Evolutionary conservation across 345 rosid species (phyloP).

Genomic region (Camelina hispida): DNA sequence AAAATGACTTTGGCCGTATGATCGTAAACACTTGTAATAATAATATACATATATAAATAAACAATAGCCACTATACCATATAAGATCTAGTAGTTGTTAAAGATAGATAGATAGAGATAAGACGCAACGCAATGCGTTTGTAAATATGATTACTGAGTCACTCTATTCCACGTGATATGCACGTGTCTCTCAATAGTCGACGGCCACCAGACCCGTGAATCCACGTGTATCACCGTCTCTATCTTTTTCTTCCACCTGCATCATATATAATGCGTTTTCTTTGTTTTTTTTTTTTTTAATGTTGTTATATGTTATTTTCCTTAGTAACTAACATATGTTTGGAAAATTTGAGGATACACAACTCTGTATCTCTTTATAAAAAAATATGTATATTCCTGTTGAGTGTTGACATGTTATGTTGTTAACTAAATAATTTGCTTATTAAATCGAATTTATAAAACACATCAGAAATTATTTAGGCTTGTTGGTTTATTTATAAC

Average conservation of each 20-base stretch:
- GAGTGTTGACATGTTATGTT: no score
- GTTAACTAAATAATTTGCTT: neutral
- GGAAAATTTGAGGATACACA: neutral
- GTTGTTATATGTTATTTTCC: no score
- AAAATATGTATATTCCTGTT: no score
- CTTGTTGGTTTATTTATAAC: no score
- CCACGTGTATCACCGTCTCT: slow-evolving; percentile 8
- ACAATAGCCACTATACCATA: slow-evolving; percentile 12
- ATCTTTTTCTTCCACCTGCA: neutral
- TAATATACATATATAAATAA: neutral
- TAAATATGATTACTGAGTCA: neutral
- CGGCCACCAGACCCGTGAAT: slow-evolving; percentile 22
- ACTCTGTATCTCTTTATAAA: neutral
- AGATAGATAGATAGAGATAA: no score
- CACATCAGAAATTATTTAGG: neutral
- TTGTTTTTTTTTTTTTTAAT: no score
- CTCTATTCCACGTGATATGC: slow-evolving; percentile 26
- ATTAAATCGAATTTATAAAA: neutral
- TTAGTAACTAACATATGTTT: no score
- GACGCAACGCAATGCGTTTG: slow-evolving; percentile 13
- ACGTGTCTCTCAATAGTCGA: slow-evolving; percentile 23
- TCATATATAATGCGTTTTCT: neutral
- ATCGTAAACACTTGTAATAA: neutral
- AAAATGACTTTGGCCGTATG: neutral
- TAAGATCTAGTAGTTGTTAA: neutral